Evolutionary conservation across 202 grass and related monocot species (phyloP).

Genomic region (Thinopyrum obtusiflorum): DNA sequence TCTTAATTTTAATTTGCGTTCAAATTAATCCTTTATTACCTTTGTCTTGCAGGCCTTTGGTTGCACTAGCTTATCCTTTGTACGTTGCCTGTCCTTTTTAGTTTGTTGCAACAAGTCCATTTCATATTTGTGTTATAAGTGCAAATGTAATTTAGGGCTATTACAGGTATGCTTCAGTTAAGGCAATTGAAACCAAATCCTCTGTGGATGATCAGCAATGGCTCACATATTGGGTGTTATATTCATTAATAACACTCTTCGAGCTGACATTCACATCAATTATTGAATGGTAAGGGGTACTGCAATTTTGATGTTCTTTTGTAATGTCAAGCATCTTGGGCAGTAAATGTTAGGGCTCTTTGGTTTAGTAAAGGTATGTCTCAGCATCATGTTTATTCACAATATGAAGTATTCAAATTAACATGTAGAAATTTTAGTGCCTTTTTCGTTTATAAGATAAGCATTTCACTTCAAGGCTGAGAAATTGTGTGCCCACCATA

Average conservation of each 20-base stretch:
- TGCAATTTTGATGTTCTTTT: neutral
- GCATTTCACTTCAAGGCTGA: neutral
- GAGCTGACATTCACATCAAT: conserved; percentile 66
- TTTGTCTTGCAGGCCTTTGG: conserved; percentile 52
- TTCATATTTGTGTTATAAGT: neutral
- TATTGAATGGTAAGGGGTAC: conserved; percentile 51
- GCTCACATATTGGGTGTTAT: conserved; percentile 82
- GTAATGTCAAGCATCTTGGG: neutral
- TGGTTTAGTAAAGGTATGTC: neutral
- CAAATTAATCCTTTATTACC: neutral
- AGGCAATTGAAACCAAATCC: conserved; percentile 68
- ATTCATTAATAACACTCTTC: conserved; percentile 66
- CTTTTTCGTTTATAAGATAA: neutral
- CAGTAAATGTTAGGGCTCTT: neutral
- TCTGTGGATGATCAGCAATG: conserved; percentile 70
- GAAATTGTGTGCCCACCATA: neutral
- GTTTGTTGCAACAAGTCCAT: neutral
- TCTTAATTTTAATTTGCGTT: neutral
- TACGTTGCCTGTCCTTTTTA: conserved; percentile 37
- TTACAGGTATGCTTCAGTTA: conserved; percentile 69
- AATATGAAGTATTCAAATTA: neutral
- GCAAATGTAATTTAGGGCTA: neutral
- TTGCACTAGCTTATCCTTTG: conserved; percentile 71
- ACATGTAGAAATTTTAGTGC: neutral
- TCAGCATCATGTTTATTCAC: neutral